Conservation (phyloP, 306 rosid species). For the Cajanus cajan region DNA sequence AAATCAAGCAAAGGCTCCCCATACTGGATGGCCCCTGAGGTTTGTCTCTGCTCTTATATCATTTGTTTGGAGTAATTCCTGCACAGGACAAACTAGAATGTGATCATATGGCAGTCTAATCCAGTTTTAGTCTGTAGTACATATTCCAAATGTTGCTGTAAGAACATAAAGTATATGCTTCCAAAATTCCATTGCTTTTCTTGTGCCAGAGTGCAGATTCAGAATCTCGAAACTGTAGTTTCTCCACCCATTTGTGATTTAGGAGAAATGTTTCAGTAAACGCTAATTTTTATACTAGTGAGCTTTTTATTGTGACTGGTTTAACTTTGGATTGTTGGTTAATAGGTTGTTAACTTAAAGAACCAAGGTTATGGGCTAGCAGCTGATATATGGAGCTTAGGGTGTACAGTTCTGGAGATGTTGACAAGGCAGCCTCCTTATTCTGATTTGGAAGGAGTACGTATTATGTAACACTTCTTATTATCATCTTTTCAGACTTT, state of each 20-base stretch:
- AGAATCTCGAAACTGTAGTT: neutral
- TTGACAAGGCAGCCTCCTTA: slow-evolving; percentile 50
- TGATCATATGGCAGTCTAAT: slow-evolving; percentile 9
- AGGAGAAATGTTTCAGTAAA: neutral
- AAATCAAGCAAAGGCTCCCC: slow-evolving; percentile 67
- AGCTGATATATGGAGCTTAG: slow-evolving; percentile 72
- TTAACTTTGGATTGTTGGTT: slow-evolving; percentile 24
- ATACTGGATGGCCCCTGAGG: slow-evolving; percentile 76
- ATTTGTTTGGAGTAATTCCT: slow-evolving; percentile 22
- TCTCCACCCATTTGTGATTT: neutral
- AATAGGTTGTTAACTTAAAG: slow-evolving; percentile 53
- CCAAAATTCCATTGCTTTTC: slow-evolving; percentile 2
- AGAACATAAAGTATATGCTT: neutral
- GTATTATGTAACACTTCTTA: slow-evolving; percentile 38
- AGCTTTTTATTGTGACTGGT: slow-evolving; percentile 5
- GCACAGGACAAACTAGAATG: slow-evolving; percentile 22
- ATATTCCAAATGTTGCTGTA: neutral
- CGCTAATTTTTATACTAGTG: neutral
- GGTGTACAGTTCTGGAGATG: slow-evolving; percentile 65
- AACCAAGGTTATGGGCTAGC: slow-evolving; percentile 51
- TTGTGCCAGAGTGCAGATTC: neutral
- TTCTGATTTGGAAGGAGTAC: slow-evolving; percentile 56
- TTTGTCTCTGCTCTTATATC: slow-evolving; percentile 31
- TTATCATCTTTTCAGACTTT: neutral
- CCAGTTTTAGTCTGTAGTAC: neutral